Evolutionary conservation across 2,329 filamentous ascomycete genomes (phyloP), one percentile per base, ranked within the genome.

Genomic region (Nemania bipapillata): DNA sequence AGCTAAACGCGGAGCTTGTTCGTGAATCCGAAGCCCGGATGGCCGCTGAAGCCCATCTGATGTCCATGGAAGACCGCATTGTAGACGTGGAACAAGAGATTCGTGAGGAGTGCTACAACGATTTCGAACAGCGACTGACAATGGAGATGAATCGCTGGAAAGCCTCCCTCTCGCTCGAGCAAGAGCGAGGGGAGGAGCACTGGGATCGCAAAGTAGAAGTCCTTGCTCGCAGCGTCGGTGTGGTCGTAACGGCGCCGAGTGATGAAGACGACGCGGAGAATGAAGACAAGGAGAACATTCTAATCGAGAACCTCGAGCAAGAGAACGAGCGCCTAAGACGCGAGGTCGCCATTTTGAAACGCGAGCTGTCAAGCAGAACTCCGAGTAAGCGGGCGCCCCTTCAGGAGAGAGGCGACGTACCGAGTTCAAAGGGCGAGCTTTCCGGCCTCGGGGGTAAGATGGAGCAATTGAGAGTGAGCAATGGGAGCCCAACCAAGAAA

Each of bases 131-230:
- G 67, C 87, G 89, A 11, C 85, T 97, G 54, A 87, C 89, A 22
- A 82, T 90, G 12, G 94, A 97, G 78, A 88, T 92, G 79, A 86
- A 87, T 9, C 86, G 92, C n/a, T 97, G 93, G 92, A 91, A 95
- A 77, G 87, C 86, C 0, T 91, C 89, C 0, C 87, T 94, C 79
- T 91, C 92, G 20, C 88, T 91, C 4, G 94, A 97, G 78, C 87
- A 89, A 69, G 94, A 96, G 74, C 87, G 89, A 52, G 89, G 90
- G 60, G 93, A 97, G 69, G 92, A 92, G 77, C 93, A 96, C 79
- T 87, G 96, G 77, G 94, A 98, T 79, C 89, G 89, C 72, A 99
- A 99, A 81, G 86, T 97, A 7, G 95, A 93, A 67, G 86, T 93
- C 24, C 81, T 92, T 37, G 86, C 89, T 63, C 83, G 87, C 60